phyloP scores from a whole-genome alignment of 176 grass and related monocot genomes.

The Zizania latifolia region DNA sequence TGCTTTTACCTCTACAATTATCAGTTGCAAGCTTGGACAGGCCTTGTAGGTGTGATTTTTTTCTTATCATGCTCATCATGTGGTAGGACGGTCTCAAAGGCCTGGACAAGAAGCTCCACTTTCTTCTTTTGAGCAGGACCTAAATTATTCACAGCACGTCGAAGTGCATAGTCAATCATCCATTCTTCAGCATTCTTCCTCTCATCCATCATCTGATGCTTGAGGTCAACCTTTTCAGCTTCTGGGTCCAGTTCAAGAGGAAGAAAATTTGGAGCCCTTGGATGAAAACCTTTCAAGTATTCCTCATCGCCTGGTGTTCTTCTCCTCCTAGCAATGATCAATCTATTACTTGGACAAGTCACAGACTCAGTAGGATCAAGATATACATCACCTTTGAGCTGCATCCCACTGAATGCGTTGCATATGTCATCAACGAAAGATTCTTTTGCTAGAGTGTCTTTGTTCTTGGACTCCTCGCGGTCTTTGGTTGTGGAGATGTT shows the following conservation, averaged over 20 bases:
- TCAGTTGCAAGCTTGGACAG: constrained; percentile 42
- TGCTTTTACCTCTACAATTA: constrained; percentile 35
- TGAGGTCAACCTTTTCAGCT: constrained; percentile 83
- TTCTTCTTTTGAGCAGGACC: constrained; percentile 70
- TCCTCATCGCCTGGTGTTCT: constrained; percentile 52
- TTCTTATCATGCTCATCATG: constrained; percentile 42
- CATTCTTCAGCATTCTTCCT: constrained; percentile 96
- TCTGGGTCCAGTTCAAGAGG: constrained; percentile 64
- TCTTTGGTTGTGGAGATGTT: neutral
- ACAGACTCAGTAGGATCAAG: constrained; percentile 35
- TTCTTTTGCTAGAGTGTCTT: constrained; percentile 14
- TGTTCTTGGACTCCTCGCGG: neutral
- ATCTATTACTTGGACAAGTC: constrained; percentile 24
- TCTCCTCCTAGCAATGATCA: constrained; percentile 58
- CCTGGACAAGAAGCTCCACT: constrained; percentile 84
- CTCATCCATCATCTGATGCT: constrained; percentile 76
- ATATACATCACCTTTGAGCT: constrained; percentile 50
- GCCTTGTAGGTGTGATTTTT: constrained; percentile 19
- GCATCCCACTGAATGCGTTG: constrained; percentile 39
- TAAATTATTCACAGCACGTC: constrained; percentile 56
- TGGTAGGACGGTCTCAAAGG: constrained; percentile 75
- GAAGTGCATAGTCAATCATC: constrained; percentile 90
- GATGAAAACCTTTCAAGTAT: constrained; percentile 69
- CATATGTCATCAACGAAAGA: constrained; percentile 54
- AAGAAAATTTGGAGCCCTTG: constrained; percentile 71